Percentiles rank a stretch among this genome's conserved stretches.
These are phyloP conservation scores for Panaeolus cyanescens DNA, from an alignment of 768 basidiomycete species.

Conservation along the genomic window DNA sequence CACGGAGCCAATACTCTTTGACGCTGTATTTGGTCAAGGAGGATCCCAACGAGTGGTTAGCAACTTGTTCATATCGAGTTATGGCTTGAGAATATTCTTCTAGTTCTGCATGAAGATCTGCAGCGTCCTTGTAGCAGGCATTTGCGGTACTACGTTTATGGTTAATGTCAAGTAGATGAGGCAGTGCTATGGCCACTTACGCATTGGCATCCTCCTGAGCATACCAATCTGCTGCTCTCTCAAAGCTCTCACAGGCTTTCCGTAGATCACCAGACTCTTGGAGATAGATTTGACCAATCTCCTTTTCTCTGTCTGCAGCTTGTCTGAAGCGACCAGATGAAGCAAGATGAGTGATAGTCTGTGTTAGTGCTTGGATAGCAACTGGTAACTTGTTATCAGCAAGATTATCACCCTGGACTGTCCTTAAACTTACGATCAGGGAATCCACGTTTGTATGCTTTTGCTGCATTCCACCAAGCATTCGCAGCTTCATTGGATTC, in stretches of 20 bases:
- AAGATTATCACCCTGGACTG: constrained; percentile 15
- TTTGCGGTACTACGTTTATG: constrained; percentile 80
- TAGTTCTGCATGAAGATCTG: constrained; percentile 90
- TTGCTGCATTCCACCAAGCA: constrained; percentile 98
- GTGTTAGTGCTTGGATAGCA: constrained; percentile 83
- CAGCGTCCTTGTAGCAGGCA: constrained; percentile 94
- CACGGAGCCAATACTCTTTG: constrained; percentile 94
- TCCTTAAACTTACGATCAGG: constrained; percentile 65
- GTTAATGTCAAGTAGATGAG: background rate
- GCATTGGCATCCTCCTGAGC: constrained; percentile 95
- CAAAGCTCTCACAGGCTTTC: constrained; percentile 89
- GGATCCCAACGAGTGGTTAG: constrained; percentile 76
- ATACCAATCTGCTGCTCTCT: constrained; percentile 95
- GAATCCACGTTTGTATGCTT: constrained; percentile 89
- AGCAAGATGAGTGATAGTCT: constrained; percentile 84
- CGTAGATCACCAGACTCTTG: constrained; percentile 77
- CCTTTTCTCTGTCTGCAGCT: constrained; percentile 97
- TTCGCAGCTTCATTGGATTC: constrained; percentile 95
- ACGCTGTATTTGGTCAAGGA: constrained; percentile 96
- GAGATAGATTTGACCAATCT: constrained; percentile 93
- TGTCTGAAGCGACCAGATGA: constrained; percentile 90
- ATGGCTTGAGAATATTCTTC: constrained; percentile 87
- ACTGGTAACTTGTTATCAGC: constrained; percentile 46
- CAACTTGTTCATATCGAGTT: constrained; percentile 87
- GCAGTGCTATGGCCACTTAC: constrained; percentile 50